phyloP scores from a whole-genome alignment of 164 flowering plant genomes.

The Berberis thunbergii region DNA sequence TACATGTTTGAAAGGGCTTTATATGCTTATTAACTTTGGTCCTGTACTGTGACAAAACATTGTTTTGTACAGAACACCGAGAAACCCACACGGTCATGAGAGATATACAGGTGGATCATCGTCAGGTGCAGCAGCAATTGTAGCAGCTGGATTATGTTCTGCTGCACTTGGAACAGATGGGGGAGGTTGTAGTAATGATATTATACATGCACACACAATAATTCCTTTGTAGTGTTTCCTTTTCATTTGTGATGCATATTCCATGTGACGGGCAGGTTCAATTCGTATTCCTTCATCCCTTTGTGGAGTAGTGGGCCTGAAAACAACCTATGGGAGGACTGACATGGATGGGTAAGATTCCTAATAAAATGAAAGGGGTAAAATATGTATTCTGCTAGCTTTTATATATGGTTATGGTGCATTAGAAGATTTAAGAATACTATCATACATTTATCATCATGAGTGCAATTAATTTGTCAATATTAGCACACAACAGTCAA shows the following conservation, averaged over 20 bases:
- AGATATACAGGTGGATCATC: conserved; percentile 99
- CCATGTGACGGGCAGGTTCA: conserved; percentile 54
- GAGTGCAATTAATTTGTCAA: not conserved
- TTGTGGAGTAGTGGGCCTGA: conserved; percentile 90
- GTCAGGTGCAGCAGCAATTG: conserved; percentile 93
- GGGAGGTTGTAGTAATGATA: conserved; percentile 58
- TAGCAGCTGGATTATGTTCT: conserved; percentile 85
- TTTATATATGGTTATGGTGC: not conserved
- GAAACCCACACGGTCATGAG: conserved; percentile 80
- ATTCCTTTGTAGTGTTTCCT: conserved; percentile 4
- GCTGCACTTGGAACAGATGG: conserved; percentile 98
- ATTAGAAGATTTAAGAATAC: not conserved
- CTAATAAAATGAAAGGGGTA: not conserved
- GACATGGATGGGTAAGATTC: conserved; percentile 25
- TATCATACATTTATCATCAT: not conserved
- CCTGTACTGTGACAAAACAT: not conserved
- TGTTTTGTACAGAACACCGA: conserved; percentile 47
- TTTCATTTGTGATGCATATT: conserved; percentile 6
- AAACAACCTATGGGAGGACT: conserved; percentile 78
- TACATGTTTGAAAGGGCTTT: no score
- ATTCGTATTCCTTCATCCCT: conserved; percentile 92
- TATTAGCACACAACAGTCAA: not conserved
- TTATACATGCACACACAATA: not conserved
- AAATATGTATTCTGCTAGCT: not conserved
- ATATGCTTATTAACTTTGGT: no score